phyloP scores from a whole-genome alignment of 768 basidiomycete genomes.

The Trametes elegans region DNA sequence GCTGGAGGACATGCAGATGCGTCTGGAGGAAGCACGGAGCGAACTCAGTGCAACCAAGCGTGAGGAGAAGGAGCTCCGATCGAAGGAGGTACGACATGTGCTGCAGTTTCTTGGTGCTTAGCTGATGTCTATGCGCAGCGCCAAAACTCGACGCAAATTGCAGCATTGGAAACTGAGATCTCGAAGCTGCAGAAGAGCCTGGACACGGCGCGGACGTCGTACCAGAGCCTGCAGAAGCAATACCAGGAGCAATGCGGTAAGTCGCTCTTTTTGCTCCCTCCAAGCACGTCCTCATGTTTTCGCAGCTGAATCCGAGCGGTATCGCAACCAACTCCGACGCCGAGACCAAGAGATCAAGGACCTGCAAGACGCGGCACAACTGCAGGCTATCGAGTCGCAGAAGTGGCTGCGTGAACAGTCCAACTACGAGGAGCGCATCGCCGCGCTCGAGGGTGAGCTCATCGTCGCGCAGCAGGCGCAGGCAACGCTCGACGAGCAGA shows the following conservation, averaged over 20 bases:
- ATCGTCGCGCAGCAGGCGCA: conserved; percentile 67
- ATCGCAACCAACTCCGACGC: conserved; percentile 68
- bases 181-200: conserved; percentile 70
- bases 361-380: conserved; percentile 54
- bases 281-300: background rate
- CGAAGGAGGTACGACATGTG: conserved; percentile 66
- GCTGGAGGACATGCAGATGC: conserved; percentile 73
- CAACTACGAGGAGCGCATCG: conserved; percentile 68
- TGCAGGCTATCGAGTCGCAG: conserved; percentile 62
- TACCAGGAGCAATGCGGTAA: conserved; percentile 85
- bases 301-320: conserved; percentile 73
- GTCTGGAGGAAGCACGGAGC: conserved; percentile 71
- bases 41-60: conserved; percentile 81
- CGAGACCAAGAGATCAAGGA: conserved; percentile 73
- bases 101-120: conserved; percentile 9
- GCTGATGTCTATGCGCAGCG: conserved; percentile 32
- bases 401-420: conserved; percentile 71
- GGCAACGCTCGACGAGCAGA: conserved; percentile 82
- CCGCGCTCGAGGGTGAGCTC: conserved; percentile 71
- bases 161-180: conserved; percentile 74
- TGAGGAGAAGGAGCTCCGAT: conserved; percentile 89
- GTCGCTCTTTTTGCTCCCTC: conserved; percentile 29
- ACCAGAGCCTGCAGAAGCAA: conserved; percentile 78
- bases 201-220: conserved; percentile 69
- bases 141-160: conserved; percentile 68